Evolutionary conservation across 129 eudicot genomes (phyloP), one percentile per base, ranked within the genome.

Genomic region (Pulicaria dysenterica): DNA sequence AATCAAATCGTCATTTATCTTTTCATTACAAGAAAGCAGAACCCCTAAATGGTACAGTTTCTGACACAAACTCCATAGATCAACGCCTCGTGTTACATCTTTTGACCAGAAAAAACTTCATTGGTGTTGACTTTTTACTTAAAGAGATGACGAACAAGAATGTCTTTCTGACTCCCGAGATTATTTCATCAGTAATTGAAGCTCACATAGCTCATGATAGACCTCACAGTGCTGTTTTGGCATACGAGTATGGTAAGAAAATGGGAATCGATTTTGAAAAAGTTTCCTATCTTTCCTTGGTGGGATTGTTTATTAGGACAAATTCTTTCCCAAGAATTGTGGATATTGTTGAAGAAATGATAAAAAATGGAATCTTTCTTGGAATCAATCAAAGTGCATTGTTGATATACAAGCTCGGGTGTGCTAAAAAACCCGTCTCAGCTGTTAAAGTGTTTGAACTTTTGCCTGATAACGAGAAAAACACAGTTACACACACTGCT

Each of bases 361-460:
- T 75, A 14, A 70, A 75, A 64, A 76, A 72, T 11, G 84, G 89
- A 61, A 58, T 73, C 44, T 85, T 83, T 47, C 85, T 87, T 34
- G 96, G 94, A 40, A 83, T 84, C 42, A 64, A 87, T 76, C 79
- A 81, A 8, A 84, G 83, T 78, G 85, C 95, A 9, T 80, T 84
- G 70, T 70, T 92, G 42, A 87, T 92, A 56, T 79, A 87, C 71
- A 92, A 88, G 69, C 90, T 92, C 39, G 98, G 98, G 38, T 68
- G 84, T 76, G 80, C 83, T 45, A 84, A 72, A 76, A 76, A 87
- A 55, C 81, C 71, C 3, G 70, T 44, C 69, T 72, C 69, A 42
- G 96, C 96, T 40, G 78, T 67, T 5, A 80, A 85, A 62, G 76
- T 92, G 58, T 89, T 92, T 34, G 79, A 73, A 55, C 54, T 87